Base-by-base conservation (phyloP, 805 yeast species). In the Wickerhamiella sergipiensis region DNA sequence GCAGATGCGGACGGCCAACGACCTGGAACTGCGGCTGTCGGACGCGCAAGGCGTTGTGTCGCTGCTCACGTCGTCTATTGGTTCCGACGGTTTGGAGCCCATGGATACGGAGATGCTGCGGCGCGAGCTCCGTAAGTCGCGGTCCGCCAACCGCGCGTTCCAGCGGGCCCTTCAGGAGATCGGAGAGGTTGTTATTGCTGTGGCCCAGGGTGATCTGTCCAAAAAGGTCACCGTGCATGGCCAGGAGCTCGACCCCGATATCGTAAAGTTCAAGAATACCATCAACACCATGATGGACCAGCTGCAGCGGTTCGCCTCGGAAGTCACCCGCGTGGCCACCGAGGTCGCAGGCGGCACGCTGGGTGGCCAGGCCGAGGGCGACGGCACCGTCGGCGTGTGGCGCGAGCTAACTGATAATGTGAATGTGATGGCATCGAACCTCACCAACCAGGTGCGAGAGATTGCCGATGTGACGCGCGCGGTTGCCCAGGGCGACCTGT, bases 231-330 rank as follows among this genome's bases (percentile, higher is more conserved):
- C 77, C 52, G 76, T 84, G 52, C 86, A 82, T 62, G 73, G 78
- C 23, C 79, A 76, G 43, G 89, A 83, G 62, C 72, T 77, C 52
- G 88, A 84, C 64, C 87, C 92, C 1, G 90, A 83, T 62, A 84
- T 85, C 55, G 72, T 80, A 52, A 82, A 81, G 62, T 86, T 85
- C 61, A 85, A 86, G 64, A 78, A 79, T 51, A 82, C 92, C 7
- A 84, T 86, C 61, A 86, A 86, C 65, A 78, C 85, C 21, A 86
- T 86, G 95, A 83, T 85, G 85, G 87, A 82, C 61, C 94, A 85
- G 66, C 72, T 84, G 53, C 89, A 83, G 63, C 77, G 85, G 12
- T 85, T 84, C 65, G 87, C 92, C 29, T 74, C 75, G 50, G 92
- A 85, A 64, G 92, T 85, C 43, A 83, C 88, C 38, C 79, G 85